Evolutionary conservation across 2,329 filamentous ascomycete species (phyloP).

Genomic region (Truncatella angustata): DNA sequence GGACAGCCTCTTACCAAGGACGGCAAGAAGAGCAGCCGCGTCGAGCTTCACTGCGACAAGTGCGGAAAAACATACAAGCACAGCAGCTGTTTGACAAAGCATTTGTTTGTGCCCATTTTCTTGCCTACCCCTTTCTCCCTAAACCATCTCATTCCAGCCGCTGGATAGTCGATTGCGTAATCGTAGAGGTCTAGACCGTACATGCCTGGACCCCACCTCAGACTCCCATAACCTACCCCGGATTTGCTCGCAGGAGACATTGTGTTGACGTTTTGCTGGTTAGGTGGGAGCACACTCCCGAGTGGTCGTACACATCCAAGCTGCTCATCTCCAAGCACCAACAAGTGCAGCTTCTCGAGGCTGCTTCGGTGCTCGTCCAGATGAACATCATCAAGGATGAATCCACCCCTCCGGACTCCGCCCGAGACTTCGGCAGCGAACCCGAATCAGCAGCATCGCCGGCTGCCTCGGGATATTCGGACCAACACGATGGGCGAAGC

Average conservation of each 20-base stretch:
- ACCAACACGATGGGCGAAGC: constrained; percentile 73
- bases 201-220: constrained; percentile 20
- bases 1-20: constrained; percentile 79
- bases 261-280: constrained; percentile 37
- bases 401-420: constrained; percentile 62
- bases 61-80: constrained; percentile 99
- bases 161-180: constrained; percentile 22
- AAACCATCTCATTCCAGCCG: constrained; percentile 22
- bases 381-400: constrained; percentile 65
- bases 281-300: constrained; percentile 99
- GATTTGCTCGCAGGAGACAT: constrained; percentile 25
- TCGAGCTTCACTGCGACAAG: constrained; percentile 92
- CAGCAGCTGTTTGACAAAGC: constrained; percentile 99
- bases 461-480: constrained; percentile 76
- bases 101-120: constrained; percentile 87
- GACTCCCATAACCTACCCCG: not conserved
- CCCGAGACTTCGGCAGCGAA: constrained; percentile 72
- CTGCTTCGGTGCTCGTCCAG: constrained; percentile 89
- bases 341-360: constrained; percentile 95
- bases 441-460: constrained; percentile 74
- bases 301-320: constrained; percentile 97
- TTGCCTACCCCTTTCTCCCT: constrained; percentile 40
- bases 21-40: constrained; percentile 74
- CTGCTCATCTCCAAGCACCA: constrained; percentile 98
- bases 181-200: not conserved